Percentiles rank a stretch among this genome's conserved stretches.
phyloP scores from a whole-genome alignment of 305 asterid genomes.

The Caryopteris hybrid region DNA sequence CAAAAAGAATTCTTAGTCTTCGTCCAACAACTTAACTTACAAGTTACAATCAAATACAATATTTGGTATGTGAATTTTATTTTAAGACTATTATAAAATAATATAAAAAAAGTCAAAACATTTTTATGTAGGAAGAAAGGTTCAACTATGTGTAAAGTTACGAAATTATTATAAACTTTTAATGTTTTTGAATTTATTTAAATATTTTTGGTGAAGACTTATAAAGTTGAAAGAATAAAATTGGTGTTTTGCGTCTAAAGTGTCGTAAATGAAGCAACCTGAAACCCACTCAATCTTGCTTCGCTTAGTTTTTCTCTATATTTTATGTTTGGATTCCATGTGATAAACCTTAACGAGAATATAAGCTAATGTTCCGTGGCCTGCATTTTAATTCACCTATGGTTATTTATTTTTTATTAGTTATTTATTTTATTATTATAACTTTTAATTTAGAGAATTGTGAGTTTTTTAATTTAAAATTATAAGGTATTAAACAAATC shows the following conservation, averaged over 20 bases:
- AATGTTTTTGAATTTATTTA: too few relatives aligned
- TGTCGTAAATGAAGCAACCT: constrained; percentile 8
- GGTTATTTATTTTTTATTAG: too few relatives aligned
- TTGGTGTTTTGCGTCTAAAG: background rate
- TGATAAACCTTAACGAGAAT: too few relatives aligned
- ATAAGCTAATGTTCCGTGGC: too few relatives aligned
- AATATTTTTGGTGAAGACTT: too few relatives aligned
- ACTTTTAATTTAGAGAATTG: too few relatives aligned
- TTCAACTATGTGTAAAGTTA: background rate
- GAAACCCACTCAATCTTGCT: background rate
- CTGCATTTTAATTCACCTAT: too few relatives aligned
- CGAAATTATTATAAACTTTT: background rate
- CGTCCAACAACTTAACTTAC: too few relatives aligned
- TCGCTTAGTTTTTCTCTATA: background rate
- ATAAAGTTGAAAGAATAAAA: constrained; percentile 5
- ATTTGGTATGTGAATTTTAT: background rate
- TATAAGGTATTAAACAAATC: too few relatives aligned
- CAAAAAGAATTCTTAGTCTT: too few relatives aligned
- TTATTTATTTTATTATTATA: too few relatives aligned
- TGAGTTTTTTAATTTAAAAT: too few relatives aligned
- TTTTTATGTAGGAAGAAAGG: background rate
- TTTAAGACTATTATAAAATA: background rate
- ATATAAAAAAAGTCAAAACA: background rate
- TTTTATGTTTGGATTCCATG: background rate
- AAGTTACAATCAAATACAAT: background rate